Conservation (phyloP, 2,329 filamentous ascomycete species). For the Thielaviopsis ethacetica region DNA sequence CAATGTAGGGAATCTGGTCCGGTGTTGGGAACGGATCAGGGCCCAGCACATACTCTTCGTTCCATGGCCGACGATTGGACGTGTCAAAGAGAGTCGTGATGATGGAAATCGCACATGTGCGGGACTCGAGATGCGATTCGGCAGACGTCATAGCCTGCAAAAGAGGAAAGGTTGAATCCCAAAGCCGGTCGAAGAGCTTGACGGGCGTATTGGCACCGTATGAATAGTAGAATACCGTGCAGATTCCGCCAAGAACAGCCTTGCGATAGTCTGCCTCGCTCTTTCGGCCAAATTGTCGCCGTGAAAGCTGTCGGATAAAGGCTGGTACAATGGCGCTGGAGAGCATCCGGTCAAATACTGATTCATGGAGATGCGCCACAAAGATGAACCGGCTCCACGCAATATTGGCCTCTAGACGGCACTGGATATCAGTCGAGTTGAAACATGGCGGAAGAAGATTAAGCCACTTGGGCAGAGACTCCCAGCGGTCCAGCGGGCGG, state of each 20-base stretch:
- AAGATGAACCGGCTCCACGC: conserved; percentile 81
- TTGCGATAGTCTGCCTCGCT: conserved; percentile 40
- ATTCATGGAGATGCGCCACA: conserved; percentile 47
- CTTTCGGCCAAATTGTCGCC: conserved; percentile 20
- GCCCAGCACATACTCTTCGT: conserved; percentile 52
- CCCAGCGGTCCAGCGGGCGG: conserved; percentile 47
- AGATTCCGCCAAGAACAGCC: conserved; percentile 51
- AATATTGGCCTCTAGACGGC: conserved; percentile 60
- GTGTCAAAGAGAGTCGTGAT: conserved; percentile 50
- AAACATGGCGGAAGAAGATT: conserved; percentile 68
- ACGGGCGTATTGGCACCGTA: conserved; percentile 53
- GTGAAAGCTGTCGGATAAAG: conserved; percentile 7
- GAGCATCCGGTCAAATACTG: conserved; percentile 38
- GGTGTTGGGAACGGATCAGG: conserved; percentile 36
- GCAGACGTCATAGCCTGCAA: conserved; percentile 5
- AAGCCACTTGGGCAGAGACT: conserved; percentile 58
- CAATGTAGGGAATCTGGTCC: conserved; percentile 68
- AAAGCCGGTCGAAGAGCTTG: conserved; percentile 56
- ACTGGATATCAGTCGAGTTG: conserved; percentile 56
- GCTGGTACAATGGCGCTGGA: conserved; percentile 7
- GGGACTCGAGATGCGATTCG: conserved; percentile 16
- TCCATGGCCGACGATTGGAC: conserved; percentile 48
- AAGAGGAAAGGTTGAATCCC: conserved; percentile 55
- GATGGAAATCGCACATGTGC: conserved; percentile 48
- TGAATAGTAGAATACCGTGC: conserved; percentile 68